Conservation (phyloP, 1,284 basidiomycete genomes). For the Tilletia setariae region DNA sequence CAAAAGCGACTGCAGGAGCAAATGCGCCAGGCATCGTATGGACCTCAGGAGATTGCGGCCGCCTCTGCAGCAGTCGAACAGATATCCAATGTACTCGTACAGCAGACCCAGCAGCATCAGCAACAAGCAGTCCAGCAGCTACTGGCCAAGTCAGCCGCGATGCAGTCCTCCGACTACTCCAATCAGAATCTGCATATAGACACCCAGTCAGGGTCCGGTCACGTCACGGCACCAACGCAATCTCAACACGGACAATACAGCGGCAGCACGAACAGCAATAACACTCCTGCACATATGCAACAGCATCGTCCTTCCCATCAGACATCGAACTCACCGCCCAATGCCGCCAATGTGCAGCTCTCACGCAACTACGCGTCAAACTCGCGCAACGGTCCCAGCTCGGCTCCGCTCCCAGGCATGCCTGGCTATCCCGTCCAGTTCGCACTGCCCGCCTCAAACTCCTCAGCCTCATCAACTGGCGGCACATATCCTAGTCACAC, state of each 20-base stretch:
- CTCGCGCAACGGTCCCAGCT: background rate
- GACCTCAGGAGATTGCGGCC: background rate
- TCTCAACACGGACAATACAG: no score
- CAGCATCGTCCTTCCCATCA: no score
- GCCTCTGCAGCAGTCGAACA: background rate
- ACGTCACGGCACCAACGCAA: no score
- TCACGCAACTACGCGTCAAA: background rate
- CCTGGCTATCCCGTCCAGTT: background rate
- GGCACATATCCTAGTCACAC: background rate
- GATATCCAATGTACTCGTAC: conserved; percentile 1
- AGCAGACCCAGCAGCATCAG: conserved; percentile 9
- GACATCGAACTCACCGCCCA: no score
- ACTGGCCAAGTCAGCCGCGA: background rate
- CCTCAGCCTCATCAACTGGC: background rate
- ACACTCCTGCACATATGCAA: no score
- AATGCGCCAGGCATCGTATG: conserved; percentile 5
- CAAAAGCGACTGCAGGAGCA: conserved; percentile 10
- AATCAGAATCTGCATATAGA: background rate
- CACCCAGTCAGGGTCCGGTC: no score
- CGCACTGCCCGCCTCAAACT: background rate
- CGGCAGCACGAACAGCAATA: no score
- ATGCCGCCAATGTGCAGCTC: no score
- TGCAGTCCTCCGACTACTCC: background rate
- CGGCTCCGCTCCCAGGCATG: conserved; percentile 3
- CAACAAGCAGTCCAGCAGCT: conserved; percentile 7